Evolutionary conservation across 176 grass and related monocot genomes (phyloP).

Genomic region (Ensete ventricosum): DNA sequence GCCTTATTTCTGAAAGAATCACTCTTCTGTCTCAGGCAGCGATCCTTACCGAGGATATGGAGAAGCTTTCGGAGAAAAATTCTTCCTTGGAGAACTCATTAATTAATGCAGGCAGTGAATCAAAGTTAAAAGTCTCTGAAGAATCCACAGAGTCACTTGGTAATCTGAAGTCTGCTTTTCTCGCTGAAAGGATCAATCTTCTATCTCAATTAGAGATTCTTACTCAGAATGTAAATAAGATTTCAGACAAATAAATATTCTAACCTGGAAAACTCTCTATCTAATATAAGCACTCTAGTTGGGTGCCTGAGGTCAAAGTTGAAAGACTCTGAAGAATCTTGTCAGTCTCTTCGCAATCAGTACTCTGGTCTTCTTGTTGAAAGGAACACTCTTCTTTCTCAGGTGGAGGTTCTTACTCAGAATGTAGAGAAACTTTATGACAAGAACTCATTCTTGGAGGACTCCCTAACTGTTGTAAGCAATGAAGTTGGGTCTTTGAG

Average conservation of each 20-base stretch:
- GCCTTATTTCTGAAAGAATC: constrained; percentile 25
- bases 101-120: constrained; percentile 26
- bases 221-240: constrained; percentile 27
- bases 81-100: constrained; percentile 54
- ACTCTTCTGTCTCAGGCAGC: constrained; percentile 1
- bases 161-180: constrained; percentile 1
- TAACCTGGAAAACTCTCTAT: constrained; percentile 61
- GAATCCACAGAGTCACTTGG: background rate
- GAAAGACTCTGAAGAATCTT: constrained; percentile 2
- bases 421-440: constrained; percentile 1
- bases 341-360: background rate
- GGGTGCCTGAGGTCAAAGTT: constrained; percentile 34
- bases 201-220: background rate
- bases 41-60: constrained; percentile 14
- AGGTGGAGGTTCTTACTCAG: background rate
- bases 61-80: constrained; percentile 69
- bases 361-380: constrained; percentile 8
- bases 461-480: background rate
- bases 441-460: background rate
- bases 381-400: background rate
- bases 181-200: background rate
- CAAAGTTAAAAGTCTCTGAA: background rate
- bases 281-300: constrained; percentile 50
- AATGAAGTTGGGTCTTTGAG: background rate
- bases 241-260: constrained; percentile 54